Conservation (phyloP, 1,139 yeast genomes). For the Geotrichum restrictum region DNA sequence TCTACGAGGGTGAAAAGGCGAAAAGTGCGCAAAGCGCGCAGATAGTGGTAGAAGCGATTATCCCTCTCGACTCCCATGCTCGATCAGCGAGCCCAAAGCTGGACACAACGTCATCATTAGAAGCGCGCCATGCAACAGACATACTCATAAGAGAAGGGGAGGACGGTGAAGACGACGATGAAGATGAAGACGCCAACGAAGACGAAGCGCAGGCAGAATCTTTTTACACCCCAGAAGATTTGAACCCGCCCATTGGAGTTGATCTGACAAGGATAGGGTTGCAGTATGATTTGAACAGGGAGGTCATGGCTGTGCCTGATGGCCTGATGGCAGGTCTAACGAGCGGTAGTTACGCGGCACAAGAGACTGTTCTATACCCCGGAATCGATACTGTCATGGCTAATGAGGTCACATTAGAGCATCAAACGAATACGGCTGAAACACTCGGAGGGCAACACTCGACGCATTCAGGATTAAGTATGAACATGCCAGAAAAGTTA, state of each 20-base stretch:
- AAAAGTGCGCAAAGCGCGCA: background rate
- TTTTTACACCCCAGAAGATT: no score
- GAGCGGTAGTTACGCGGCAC: background rate
- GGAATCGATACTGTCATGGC: background rate
- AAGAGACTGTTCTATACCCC: background rate
- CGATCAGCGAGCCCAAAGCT: background rate
- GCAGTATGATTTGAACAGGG: conserved; percentile 4
- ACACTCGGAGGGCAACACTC: background rate
- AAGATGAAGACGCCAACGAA: no score
- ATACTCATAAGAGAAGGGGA: no score
- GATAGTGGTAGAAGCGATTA: background rate
- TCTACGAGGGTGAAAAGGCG: background rate
- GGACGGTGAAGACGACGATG: no score
- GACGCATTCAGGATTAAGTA: background rate
- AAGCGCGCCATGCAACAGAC: no score
- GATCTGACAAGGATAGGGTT: background rate
- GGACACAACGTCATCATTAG: no score
- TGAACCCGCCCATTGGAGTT: conserved; percentile 2
- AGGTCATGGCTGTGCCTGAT: background rate
- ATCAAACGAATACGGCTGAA: background rate
- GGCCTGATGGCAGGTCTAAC: background rate
- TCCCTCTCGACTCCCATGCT: background rate
- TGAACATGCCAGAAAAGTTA: background rate
- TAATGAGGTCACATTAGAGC: background rate
- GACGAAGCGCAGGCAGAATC: no score